Evolutionary conservation across 306 rosid species (phyloP), one percentile per base, ranked within the genome.

Genomic region (Lupinus albus): DNA sequence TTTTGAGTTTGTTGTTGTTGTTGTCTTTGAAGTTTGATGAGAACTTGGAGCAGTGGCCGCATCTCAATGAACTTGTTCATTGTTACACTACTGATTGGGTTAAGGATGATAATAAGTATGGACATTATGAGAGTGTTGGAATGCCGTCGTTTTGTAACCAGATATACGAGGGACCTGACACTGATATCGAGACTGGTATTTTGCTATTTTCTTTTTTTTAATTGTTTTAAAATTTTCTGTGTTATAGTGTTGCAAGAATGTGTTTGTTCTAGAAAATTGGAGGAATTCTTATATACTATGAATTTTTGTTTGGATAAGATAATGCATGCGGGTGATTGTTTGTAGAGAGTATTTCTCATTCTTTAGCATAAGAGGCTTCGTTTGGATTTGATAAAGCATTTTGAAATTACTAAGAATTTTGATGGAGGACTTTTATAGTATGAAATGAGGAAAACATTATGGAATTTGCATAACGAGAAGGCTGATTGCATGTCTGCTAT

Each of bases 1-100:
- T 74, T 73, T 15, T 16, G n/a, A 1, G 7, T 8, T 7, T 14
- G 4, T 48, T 10, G 17, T 17, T 44, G 28, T 0, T 32, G 8
- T 30, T 46, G 18, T 5, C 12, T 62, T 65, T 67, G 83, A 58
- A 93, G 97, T 86, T 88, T 68, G 94, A 90, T 16, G 97, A 90
- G 82, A 93, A 93, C 82, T 80, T 93, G 86, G 99, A 93, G 86
- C 99, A 93, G 76, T 90, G 96, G 94, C 99, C 99, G 18, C 97
- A 90, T 74, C 88, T 93, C 78, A 93, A 84, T 60, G 99, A 93
- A 71, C 79, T 93, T 61, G 96, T 88, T 38, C 99, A 90, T 75
- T 93, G 99, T 81, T 93, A 93, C 72, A 86, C 99, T 1, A 86
- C 99, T 5, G 99, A 93, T 76, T 88, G 95, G 99, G 96, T 93